Percentiles rank a stretch among this genome's conserved stretches.
These are phyloP conservation scores for Colletotrichum neosansevieriae DNA, from an alignment of 2,329 filamentous ascomycete genomes.

Conservation along the genomic window DNA sequence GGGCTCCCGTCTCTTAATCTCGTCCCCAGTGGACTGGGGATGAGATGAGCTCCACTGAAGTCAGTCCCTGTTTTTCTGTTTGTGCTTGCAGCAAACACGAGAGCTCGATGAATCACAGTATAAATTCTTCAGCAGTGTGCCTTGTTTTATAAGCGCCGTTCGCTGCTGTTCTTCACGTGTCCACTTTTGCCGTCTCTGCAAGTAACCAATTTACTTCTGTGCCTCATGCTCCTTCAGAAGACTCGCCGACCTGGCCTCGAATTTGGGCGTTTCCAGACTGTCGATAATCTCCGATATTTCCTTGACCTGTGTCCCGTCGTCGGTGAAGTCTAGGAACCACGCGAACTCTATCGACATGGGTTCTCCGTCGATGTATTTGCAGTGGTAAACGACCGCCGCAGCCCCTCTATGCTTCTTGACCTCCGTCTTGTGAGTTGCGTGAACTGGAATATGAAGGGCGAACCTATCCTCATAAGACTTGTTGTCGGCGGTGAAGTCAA, in stretches of 20 bases:
- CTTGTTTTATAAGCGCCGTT: no score
- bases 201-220: not conserved
- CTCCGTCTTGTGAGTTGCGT: not conserved
- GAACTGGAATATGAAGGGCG: not conserved
- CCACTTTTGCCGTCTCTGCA: not conserved
- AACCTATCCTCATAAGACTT: not conserved
- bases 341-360: not conserved
- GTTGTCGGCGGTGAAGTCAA: not conserved
- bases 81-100: slow-evolving; percentile 8
- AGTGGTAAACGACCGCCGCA: not conserved
- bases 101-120: not conserved
- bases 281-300: not conserved
- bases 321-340: slow-evolving; percentile 25
- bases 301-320: slow-evolving; percentile 9
- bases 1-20: not conserved
- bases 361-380: slow-evolving; percentile 8
- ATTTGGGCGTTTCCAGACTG: not conserved
- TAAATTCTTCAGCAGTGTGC: no score
- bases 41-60: slow-evolving; percentile 14
- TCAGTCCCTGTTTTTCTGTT: not conserved
- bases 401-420: not conserved
- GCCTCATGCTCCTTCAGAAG: slow-evolving; percentile 7
- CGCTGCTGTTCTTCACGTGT: no score
- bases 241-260: slow-evolving; percentile 1
- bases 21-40: not conserved